phyloP scores from a whole-genome alignment of 495 filamentous ascomycete species.

The Annulohypoxylon bovei region DNA sequence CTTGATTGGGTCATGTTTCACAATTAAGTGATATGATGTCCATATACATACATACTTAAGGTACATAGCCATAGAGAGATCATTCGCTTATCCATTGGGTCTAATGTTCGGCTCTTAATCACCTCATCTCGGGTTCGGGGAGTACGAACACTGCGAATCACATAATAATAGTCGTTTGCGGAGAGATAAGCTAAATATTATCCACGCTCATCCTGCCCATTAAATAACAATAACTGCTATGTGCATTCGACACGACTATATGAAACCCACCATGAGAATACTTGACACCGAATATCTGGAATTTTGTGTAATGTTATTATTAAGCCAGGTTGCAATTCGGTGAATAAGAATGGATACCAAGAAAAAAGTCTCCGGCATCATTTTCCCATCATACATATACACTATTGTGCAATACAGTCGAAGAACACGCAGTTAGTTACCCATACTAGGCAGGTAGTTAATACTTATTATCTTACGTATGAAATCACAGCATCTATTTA shows the following conservation, averaged over 20 bases:
- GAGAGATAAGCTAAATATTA: background rate
- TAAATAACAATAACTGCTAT: background rate
- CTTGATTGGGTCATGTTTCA: slow-evolving; percentile 1
- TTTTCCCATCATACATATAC: background rate
- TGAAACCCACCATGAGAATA: background rate
- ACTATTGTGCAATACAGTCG: background rate
- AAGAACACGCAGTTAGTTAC: too few species aligned
- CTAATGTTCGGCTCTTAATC: slow-evolving; percentile 9
- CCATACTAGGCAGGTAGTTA: too few species aligned
- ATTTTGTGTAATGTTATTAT: background rate
- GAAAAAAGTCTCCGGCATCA: background rate
- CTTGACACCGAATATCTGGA: background rate
- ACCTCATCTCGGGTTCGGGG: slow-evolving; percentile 30
- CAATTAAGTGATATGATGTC: background rate
- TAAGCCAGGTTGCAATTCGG: background rate
- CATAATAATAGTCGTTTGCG: too few species aligned
- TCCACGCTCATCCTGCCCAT: background rate
- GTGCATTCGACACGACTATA: background rate
- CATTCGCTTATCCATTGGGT: slow-evolving; percentile 17
- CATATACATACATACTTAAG: background rate
- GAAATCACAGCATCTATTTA: background rate
- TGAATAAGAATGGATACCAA: background rate
- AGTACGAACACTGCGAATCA: slow-evolving; percentile 14
- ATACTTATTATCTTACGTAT: background rate
- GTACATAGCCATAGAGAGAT: background rate